These are phyloP conservation scores for Incumbomyces delicatus DNA, from an alignment of 2,329 filamentous ascomycete species.

Conservation along the genomic window DNA sequence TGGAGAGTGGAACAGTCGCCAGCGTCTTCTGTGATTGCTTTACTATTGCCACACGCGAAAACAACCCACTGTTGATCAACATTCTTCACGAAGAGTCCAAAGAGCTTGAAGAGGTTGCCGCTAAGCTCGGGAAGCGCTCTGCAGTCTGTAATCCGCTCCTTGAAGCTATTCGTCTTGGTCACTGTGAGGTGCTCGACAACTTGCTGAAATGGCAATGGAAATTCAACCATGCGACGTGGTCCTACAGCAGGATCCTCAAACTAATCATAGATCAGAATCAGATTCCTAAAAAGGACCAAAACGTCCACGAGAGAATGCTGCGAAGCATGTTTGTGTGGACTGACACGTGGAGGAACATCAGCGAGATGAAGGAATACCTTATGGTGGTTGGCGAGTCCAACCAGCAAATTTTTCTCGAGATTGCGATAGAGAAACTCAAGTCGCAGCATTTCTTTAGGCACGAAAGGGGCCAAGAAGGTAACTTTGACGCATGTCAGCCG, in stretches of 20 bases:
- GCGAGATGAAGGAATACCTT: constrained; percentile 4
- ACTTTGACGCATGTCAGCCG: not conserved
- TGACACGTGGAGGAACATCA: constrained; percentile 3
- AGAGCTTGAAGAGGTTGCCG: not conserved
- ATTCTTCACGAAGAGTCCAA: not conserved
- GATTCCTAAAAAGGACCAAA: not conserved
- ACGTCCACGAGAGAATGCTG: not conserved
- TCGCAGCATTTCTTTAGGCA: constrained; percentile 5
- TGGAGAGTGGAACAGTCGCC: not conserved
- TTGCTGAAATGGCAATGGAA: constrained; percentile 6
- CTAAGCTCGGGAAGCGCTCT: not conserved
- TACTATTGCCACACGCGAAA: not conserved
- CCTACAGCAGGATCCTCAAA: not conserved
- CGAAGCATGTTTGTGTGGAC: constrained; percentile 1
- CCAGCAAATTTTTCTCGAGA: not conserved
- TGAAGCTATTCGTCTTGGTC: constrained; percentile 3
- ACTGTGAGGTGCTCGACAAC: not conserved
- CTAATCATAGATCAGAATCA: not conserved
- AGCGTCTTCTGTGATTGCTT: constrained; percentile 5
- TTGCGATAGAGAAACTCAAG: not conserved
- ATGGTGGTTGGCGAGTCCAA: not conserved
- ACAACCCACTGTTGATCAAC: not conserved
- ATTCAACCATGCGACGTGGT: not conserved
- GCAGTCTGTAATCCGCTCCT: not conserved
- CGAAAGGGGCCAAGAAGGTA: constrained; percentile 2